phyloP scores from a whole-genome alignment of 257 asterid genomes.

The Nicotiana knightiana region DNA sequence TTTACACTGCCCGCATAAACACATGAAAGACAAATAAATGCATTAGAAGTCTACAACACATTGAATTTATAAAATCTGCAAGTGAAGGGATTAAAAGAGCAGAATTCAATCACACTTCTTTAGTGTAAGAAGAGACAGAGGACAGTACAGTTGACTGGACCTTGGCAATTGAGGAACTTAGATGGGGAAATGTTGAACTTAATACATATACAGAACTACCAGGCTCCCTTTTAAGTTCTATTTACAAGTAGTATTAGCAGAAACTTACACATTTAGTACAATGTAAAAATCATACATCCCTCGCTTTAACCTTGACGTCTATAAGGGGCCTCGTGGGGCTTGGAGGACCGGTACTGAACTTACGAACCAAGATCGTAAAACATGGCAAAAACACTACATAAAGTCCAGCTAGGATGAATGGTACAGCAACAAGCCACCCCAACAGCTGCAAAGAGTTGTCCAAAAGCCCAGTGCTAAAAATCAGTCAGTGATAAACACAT shows the following conservation, averaged over 20 bases:
- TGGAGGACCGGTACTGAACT: slow-evolving; percentile 45
- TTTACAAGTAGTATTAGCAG: slow-evolving; percentile 7
- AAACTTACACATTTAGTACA: neutral
- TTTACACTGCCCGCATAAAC: neutral
- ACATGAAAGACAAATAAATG: neutral
- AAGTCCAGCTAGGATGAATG: slow-evolving; percentile 59
- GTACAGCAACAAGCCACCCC: slow-evolving; percentile 91
- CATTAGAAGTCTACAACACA: neutral
- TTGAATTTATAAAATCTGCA: neutral
- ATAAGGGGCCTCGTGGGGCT: slow-evolving; percentile 58
- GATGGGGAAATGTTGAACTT: neutral
- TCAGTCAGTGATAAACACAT: neutral
- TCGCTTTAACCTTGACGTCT: slow-evolving; percentile 68
- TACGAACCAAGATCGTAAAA: slow-evolving; percentile 57
- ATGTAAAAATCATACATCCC: slow-evolving; percentile 48
- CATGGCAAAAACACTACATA: slow-evolving; percentile 59
- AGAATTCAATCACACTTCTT: neutral
- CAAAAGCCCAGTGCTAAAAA: neutral
- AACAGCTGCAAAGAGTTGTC: slow-evolving; percentile 44
- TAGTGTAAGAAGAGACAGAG: neutral
- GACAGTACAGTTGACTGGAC: neutral
- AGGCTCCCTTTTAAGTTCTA: neutral
- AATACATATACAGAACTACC: neutral
- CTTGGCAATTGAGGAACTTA: neutral
- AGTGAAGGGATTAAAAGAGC: neutral